Evolutionary conservation across 176 grass and related monocot genomes (phyloP).

Genomic region (Aegilops speltoides): DNA sequence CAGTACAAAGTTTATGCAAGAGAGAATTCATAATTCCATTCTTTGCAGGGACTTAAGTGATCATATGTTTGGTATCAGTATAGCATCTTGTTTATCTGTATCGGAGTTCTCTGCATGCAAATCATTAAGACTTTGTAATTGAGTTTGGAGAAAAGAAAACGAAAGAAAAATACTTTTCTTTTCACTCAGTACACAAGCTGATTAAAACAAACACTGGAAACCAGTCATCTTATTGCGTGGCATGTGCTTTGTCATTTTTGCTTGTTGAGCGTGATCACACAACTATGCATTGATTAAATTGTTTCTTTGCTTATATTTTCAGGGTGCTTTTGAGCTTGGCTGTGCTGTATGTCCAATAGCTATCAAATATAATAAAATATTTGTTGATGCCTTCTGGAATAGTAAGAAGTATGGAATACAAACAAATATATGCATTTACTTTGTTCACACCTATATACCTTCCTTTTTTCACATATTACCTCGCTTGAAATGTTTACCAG

Average conservation of each 20-base stretch:
- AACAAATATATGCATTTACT: conserved; percentile 11
- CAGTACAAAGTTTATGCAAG: background rate
- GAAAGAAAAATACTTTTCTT: background rate
- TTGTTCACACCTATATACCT: background rate
- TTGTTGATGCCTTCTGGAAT: conserved; percentile 99
- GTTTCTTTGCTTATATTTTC: conserved; percentile 3
- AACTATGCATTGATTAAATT: conserved; percentile 7
- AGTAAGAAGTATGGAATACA: conserved; percentile 91
- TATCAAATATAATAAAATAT: conserved; percentile 99
- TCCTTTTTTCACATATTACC: conserved; percentile 17
- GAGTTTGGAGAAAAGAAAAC: background rate
- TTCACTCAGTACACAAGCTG: background rate
- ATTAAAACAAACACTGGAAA: background rate
- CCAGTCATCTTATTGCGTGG: background rate
- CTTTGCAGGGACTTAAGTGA: background rate
- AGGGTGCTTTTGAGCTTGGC: conserved; percentile 96
- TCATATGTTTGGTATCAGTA: background rate
- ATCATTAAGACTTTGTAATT: background rate
- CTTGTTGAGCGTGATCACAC: background rate
- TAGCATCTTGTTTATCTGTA: background rate
- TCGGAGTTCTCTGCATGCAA: conserved; percentile 11
- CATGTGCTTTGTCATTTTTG: background rate
- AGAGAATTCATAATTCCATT: background rate
- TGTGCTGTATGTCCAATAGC: conserved; percentile 99
- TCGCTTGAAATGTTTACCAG: conserved; percentile 39